Base-by-base conservation (phyloP, 768 basidiomycete species). In the Leucocoprinus sp. region DNA sequence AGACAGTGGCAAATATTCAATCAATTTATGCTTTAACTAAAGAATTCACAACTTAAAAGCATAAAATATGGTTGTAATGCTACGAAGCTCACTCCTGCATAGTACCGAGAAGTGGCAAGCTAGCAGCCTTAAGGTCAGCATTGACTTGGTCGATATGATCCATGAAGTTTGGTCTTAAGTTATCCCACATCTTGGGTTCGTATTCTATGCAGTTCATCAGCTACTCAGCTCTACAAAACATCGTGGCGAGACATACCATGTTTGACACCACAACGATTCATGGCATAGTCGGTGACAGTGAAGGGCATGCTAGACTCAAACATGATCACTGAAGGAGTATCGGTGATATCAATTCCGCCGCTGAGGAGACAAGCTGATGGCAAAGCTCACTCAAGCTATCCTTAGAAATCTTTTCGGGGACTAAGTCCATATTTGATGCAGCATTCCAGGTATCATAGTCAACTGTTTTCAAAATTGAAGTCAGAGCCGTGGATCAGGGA, bases 111-210 rank as follows among this genome's bases (percentile, higher is more conserved):
- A 43, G 54, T 3, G 68, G 61, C 14, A 72, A 60, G 4, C 71
- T 71, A 9, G 63, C 60, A 21, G 63, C 62, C 45, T 67, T 65
- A 45, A 76, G 57, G 42, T 74, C 70, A 2, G 60, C 64, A 50
- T 82, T 77, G 45, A 82, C 67, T 49, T 78, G 61, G 24, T 74
- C 72, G 23, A 80, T 55, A 50, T 80, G 76, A 50, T 75, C 68
- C 59, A 80, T 54, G 58, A 84, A 82, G 40, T 77, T 66, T 4
- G 64, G 72, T 53, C 69, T 74, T 50, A 82, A 64, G 46, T 73
- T 59, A 46, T 82, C 74, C 79, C 78, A 84, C 77, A 81, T 81
- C 60, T 68, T 71, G 14, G 77, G 78, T 52, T 80, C 78, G 57
- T 78, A 78, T 55, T 73, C 77, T 78, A 11, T 31, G 31, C 23